phyloP scores from a whole-genome alignment of 495 filamentous ascomycete species.

The Aspergillus sparsus region DNA sequence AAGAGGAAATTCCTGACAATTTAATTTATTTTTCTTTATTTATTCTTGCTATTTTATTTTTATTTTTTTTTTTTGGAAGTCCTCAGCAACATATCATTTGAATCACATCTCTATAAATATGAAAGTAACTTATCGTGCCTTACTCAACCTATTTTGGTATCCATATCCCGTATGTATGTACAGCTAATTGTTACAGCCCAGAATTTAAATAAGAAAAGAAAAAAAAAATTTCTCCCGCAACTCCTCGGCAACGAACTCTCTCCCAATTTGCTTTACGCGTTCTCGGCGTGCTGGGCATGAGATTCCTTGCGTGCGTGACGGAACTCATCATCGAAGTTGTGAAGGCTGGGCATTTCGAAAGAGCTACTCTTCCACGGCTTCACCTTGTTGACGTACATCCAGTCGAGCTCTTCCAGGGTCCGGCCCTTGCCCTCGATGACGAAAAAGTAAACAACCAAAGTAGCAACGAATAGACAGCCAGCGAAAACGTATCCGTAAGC shows the following conservation, averaged over 20 bases:
- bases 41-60: too few species aligned
- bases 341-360: conserved; percentile 14
- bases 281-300: conserved; percentile 6
- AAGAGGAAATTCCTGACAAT: too few species aligned
- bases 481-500: conserved; percentile 79
- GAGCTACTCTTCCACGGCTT: conserved; percentile 58
- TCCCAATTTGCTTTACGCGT: conserved; percentile 1
- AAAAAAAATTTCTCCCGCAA: neutral
- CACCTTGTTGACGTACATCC: conserved; percentile 72
- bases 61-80: too few species aligned
- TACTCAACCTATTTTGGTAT: too few species aligned
- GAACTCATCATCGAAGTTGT: conserved; percentile 11
- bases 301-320: conserved; percentile 4
- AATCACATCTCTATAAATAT: too few species aligned
- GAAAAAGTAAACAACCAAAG: conserved; percentile 67
- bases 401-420: conserved; percentile 76
- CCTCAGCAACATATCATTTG: too few species aligned
- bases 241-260: too few species aligned
- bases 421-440: conserved; percentile 68
- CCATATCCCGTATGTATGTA: too few species aligned
- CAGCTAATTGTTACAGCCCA: too few species aligned
- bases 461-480: conserved; percentile 63
- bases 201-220: neutral
- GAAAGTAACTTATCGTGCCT: too few species aligned
- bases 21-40: too few species aligned